A percentile compares a stretch with the other conserved stretches of the same genome.
Evolutionary conservation across 1,139 yeast species (phyloP).

Genomic region (Debaryomyces coudertii): DNA sequence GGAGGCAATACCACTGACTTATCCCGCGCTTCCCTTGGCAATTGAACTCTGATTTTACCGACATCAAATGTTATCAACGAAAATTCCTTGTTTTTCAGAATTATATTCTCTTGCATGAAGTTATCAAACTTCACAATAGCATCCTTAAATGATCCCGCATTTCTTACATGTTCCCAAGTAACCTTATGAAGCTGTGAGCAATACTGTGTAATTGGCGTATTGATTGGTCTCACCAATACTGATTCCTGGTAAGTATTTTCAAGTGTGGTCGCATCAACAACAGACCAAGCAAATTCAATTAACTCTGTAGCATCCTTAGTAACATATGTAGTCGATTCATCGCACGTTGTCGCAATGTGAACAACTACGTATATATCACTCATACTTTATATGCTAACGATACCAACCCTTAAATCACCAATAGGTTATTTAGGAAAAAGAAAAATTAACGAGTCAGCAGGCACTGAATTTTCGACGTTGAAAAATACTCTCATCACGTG

Average conservation of each 20-base stretch:
- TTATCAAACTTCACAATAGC: slow-evolving; percentile 59
- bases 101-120: slow-evolving; percentile 47
- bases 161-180: slow-evolving; percentile 66
- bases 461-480: slow-evolving; percentile 9
- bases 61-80: slow-evolving; percentile 68
- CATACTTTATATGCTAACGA: slow-evolving; percentile 31
- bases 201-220: slow-evolving; percentile 67
- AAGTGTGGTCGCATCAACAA: slow-evolving; percentile 44
- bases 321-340: slow-evolving; percentile 61
- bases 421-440: slow-evolving; percentile 5
- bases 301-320: slow-evolving; percentile 67
- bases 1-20: slow-evolving; percentile 71
- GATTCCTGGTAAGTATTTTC: slow-evolving; percentile 41
- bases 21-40: slow-evolving; percentile 82
- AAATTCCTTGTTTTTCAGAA: slow-evolving; percentile 54
- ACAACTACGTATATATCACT: slow-evolving; percentile 64
- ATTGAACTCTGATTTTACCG: slow-evolving; percentile 73
- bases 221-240: slow-evolving; percentile 61
- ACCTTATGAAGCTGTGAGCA: slow-evolving; percentile 57
- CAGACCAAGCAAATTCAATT: slow-evolving; percentile 67
- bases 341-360: slow-evolving; percentile 69
- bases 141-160: slow-evolving; percentile 58
- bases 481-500: slow-evolving; percentile 10
- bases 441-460: neutral
- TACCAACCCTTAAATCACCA: slow-evolving; percentile 4